Percentiles rank a stretch among this genome's conserved stretches.
phyloP scores from a whole-genome alignment of 495 filamentous ascomycete genomes.

The Tuber melanosporum region DNA sequence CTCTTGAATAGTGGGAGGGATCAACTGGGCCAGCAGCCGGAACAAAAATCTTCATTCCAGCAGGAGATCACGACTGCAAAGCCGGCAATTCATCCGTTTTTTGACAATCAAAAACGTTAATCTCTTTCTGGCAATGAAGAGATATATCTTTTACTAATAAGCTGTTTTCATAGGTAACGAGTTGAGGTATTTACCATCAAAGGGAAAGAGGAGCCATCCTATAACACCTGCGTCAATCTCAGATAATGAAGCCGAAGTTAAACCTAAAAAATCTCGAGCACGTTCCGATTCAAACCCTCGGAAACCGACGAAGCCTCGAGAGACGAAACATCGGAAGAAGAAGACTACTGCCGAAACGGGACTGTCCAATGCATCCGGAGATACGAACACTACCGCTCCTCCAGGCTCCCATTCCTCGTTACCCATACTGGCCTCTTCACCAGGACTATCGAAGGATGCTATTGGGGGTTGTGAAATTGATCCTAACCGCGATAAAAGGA shows the following conservation, averaged over 20 bases:
- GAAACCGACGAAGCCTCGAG: conserved; percentile 8
- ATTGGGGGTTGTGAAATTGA: conserved; percentile 36
- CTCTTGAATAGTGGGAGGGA: neutral
- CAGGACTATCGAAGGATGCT: neutral
- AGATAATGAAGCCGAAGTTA: conserved; percentile 16
- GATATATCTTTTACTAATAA: neutral
- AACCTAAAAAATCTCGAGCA: conserved; percentile 11
- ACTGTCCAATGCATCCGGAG: neutral
- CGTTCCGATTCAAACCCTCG: conserved; percentile 8
- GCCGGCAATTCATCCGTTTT: neutral
- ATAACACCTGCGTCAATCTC: conserved; percentile 30
- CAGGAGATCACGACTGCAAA: neutral
- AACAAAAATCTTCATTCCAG: neutral
- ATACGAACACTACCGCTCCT: neutral
- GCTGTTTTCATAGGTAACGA: neutral
- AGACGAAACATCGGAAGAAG: conserved; percentile 12
- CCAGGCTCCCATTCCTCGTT: conserved; percentile 22
- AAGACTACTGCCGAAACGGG: conserved; percentile 20
- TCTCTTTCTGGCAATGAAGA: neutral
- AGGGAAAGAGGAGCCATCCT: conserved; percentile 11
- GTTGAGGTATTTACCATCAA: neutral
- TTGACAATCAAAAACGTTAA: neutral
- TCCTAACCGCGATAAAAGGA: conserved; percentile 46
- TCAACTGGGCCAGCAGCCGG: neutral
- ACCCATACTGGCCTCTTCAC: conserved; percentile 18